phyloP scores from a whole-genome alignment of 148 eudicot genomes.

The Nyssa sinensis region DNA sequence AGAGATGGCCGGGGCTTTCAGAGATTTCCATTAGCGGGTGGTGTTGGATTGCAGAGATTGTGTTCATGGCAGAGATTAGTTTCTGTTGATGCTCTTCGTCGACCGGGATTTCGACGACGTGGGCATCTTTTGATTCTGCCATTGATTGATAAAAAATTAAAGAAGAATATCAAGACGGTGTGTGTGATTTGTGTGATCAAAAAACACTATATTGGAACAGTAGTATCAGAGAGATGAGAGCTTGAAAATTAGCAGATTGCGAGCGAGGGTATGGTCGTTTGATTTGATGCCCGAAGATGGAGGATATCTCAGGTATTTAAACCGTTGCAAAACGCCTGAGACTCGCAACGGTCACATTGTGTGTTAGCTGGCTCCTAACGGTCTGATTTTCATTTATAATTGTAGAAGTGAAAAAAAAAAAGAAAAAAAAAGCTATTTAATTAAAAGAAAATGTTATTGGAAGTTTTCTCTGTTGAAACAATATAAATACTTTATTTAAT shows the following conservation, averaged over 20 bases:
- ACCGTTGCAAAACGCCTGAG: background rate
- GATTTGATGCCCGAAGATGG: background rate
- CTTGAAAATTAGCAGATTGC: background rate
- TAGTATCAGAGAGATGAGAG: conserved; percentile 1
- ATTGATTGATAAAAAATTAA: conserved; percentile 17
- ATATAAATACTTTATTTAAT: too few species aligned
- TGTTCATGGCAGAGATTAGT: conserved; percentile 15
- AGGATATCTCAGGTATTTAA: background rate
- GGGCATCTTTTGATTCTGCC: conserved; percentile 49
- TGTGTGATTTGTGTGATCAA: background rate
- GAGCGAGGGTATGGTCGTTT: background rate
- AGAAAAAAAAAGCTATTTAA: too few species aligned
- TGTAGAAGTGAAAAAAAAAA: too few species aligned
- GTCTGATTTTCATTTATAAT: too few species aligned
- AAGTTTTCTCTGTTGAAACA: too few species aligned
- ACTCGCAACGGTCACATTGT: conserved; percentile 20
- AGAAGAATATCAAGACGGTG: background rate
- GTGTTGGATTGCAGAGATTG: conserved; percentile 45
- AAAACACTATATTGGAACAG: background rate
- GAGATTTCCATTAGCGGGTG: conserved; percentile 88
- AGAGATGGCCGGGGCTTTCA: conserved; percentile 68
- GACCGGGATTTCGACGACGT: conserved; percentile 68
- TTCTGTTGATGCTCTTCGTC: conserved; percentile 41
- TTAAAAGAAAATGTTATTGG: too few species aligned
- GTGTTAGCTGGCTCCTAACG: too few species aligned